Base-by-base conservation (phyloP, 1,284 basidiomycete species). In the Omphalotus olearius region DNA sequence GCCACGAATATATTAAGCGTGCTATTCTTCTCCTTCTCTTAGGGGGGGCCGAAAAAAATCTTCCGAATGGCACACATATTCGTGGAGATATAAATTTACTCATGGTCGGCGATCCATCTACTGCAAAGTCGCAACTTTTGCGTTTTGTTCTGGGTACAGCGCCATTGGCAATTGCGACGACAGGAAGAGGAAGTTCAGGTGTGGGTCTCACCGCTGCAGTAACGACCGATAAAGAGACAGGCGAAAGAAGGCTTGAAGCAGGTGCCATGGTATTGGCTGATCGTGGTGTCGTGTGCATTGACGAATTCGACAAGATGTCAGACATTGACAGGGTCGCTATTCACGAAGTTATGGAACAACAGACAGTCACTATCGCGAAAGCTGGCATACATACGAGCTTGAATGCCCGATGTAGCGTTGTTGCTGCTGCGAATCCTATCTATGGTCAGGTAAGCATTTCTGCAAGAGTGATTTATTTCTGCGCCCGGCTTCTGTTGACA, bases 231-330 rank as follows among this genome's bases (percentile, higher is more conserved):
- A 91, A 91, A 69, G 97, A 99, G 66, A 99, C 97, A 14, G 91
- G 92, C 52, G 97, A 99, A 67, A 84, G 97, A 51, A 78, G 96
- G 54, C 81, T 99, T 44, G 97, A 99, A 73, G 97, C 96, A 6
- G 97, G 97, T 54, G 97, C 97, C 11, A 99, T 99, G 97, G 97
- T 99, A 30, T 84, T 99, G 44, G 97, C 97, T n/a, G 97, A 99
- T 69, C 86, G 95, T 56, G 97, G 97, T 17, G 94, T 99, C 11
- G 96, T 99, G 43, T 99, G 96, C 71, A 99, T 99, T 62, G 97
- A 99, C 70, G 96, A 99, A 71, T 99, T 99, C 64, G 96, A 99
- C 80, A 99, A 99, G 70, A 99, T 99, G 96, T 94, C 91, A 28
- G 97, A 99, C 62, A 81, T 98, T 58, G 96, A 99, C 72, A 85